Evolutionary conservation across 352 stramenopile species (phyloP), one percentile per base, ranked within the genome.

Genomic region (Pythium rhizo-oryzae): DNA sequence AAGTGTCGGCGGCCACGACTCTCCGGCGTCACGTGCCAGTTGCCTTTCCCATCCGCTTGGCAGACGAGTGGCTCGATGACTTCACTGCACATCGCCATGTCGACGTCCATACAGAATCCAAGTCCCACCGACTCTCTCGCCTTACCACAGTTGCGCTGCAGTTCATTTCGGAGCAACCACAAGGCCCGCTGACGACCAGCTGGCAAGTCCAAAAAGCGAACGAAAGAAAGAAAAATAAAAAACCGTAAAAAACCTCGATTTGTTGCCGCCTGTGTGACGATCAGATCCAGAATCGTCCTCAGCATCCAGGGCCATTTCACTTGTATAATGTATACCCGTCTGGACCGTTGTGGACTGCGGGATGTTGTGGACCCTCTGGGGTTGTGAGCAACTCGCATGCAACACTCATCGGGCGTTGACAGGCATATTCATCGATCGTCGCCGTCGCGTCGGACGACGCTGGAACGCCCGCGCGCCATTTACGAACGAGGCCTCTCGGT

Each of bases 171-270:
- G 37, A 43, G 37, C 9, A 43, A 43, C 37, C 37, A 43, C 28
- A 33, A 54, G 47, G n/a, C 9, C n/a, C 24, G 43, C 19, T 65
- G 59, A 65, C 59, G 59, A 65, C 59, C 47, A 44, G 46, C 21
- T 57, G 47, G 59, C 50, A 24, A 24, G 23, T 19, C 23, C 24
- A 49, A 60, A 19, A 56, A 57, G 39, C n/a, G 8, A 21, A 44
- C 52, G 13, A 6, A 44, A 44, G 16, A 18, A 25, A 56, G 39
- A 23, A 6, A 44, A 44, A 12, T 8, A 25, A 56, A 56, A 23
- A 24, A 54, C 23, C 3, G 15, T 43, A 43, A 43, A 43, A 43
- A 43, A 43, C 37, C 37, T 43, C 37, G 37, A 24, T 28, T 28
- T 54, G 19, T 54, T 8, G 4, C 8, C 44, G 19, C 18, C 43